These are phyloP conservation scores for Pyrenochaeta sp. DNA, from an alignment of 2,329 filamentous ascomycete genomes.

Conservation along the genomic window DNA sequence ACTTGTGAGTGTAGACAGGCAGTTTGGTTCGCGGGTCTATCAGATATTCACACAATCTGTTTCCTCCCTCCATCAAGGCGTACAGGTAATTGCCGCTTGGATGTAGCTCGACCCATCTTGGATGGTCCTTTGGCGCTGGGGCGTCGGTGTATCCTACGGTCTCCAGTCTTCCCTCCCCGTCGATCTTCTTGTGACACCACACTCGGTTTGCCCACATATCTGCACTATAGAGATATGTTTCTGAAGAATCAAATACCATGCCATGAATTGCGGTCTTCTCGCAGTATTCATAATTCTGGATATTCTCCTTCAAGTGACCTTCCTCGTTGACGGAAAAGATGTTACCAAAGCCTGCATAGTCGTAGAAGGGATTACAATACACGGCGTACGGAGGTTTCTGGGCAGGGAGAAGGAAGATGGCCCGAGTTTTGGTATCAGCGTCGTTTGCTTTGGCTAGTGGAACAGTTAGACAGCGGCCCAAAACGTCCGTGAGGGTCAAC, in stretches of 20 bases:
- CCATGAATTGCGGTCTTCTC: conserved; percentile 77
- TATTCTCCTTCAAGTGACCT: conserved; percentile 68
- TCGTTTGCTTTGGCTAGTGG: conserved; percentile 70
- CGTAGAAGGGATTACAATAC: conserved; percentile 91
- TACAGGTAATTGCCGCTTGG: conserved; percentile 80
- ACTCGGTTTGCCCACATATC: conserved; percentile 80
- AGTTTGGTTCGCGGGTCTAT: conserved; percentile 76
- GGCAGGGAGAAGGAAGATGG: conserved; percentile 86
- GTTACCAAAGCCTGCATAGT: conserved; percentile 81
- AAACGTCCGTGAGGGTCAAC: no score
- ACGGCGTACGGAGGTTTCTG: conserved; percentile 79
- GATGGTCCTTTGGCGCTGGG: conserved; percentile 75
- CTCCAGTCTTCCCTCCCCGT: conserved; percentile 66
- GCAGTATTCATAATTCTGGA: conserved; percentile 77
- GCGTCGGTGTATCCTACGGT: conserved; percentile 77
- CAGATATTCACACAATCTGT: conserved; percentile 80
- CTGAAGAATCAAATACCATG: conserved; percentile 79
- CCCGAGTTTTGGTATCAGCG: conserved; percentile 79
- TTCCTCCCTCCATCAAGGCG: conserved; percentile 88
- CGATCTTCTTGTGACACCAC: conserved; percentile 81
- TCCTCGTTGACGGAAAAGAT: conserved; percentile 69
- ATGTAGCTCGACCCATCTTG: conserved; percentile 87
- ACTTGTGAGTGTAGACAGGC: conserved; percentile 79
- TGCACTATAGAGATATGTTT: conserved; percentile 79
- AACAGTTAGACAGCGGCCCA: no score